Evolutionary conservation across 1,284 basidiomycete species (phyloP), one percentile per base, ranked within the genome.

Genomic region (Cutaneotrichosporon spelunceum): DNA sequence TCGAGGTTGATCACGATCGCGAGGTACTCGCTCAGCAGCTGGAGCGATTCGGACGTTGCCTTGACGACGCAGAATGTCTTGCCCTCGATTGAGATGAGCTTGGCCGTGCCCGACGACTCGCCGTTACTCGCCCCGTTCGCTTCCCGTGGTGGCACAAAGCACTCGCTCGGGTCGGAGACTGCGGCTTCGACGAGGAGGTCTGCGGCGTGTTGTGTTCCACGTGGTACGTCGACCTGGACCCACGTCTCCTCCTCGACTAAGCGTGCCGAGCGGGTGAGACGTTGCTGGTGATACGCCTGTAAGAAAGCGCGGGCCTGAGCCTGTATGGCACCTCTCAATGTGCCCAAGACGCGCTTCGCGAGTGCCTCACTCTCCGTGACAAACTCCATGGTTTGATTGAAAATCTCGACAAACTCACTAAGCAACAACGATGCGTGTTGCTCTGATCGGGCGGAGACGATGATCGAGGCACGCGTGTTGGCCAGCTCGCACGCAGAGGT

Each of bases 241-340:
- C 79, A 80, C 23, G 76, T 73, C 64, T 80, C 79, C 55, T 79
- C 79, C 64, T 80, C 78, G 8, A 99, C 94, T 14, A 91, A 81
- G 74, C 89, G 91, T 26, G 94, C 93, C 4, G 90, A 91, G 64
- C 85, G 84, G 2, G 88, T 87, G 61, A 98, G 85, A 56, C 89
- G 84, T n/a, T 82, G 79, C 66, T 91, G 87, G 75, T 99, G 95
- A 79, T 94, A 96, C 0, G 82, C 78, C 68, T 90, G 87, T 29
- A 99, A 80, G 81, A 94, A 99, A 3, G 84, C 80, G 76, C 94
- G 94, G 7, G 92, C 90, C 86, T 93, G 92, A 56, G 86, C 84
- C 42, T 92, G 86, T 48, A 91, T 83, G 1, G 87, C 88, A 6
- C 92, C 91, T 56, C 94, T 83, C 27, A 99, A 80, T 5, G 91